Evolutionary conservation across 306 rosid genomes (phyloP).

Genomic region (Quercus variabilis): DNA sequence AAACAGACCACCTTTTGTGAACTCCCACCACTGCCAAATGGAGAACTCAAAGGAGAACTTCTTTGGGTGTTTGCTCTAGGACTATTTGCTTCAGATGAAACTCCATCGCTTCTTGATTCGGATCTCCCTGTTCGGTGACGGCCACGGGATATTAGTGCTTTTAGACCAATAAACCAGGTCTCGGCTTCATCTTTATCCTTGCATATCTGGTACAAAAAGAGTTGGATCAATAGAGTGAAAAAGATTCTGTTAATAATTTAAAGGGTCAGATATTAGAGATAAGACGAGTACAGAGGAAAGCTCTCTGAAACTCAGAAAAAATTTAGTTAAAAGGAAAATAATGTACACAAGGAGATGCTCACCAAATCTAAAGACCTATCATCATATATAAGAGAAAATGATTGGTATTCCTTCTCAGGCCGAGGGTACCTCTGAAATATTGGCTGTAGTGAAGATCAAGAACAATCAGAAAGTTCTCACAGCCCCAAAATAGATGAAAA

Average conservation of each 20-base stretch:
- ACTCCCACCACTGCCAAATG: constrained; percentile 94
- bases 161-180: constrained; percentile 97
- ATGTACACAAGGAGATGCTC: constrained; percentile 15
- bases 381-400: constrained; percentile 93
- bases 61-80: constrained; percentile 90
- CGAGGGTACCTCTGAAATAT: constrained; percentile 98
- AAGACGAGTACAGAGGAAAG: neutral
- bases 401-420: constrained; percentile 98
- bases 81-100: constrained; percentile 94
- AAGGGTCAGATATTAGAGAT: neutral
- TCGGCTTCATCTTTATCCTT: constrained; percentile 99
- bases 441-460: constrained; percentile 61
- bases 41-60: constrained; percentile 91
- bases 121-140: constrained; percentile 89
- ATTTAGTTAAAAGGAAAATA: constrained; percentile 3
- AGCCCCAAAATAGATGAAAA: neutral
- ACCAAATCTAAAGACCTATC: constrained; percentile 96
- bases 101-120: constrained; percentile 93
- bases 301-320: neutral
- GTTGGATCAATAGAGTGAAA: constrained; percentile 29
- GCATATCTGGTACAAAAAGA: constrained; percentile 71
- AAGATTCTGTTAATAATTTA: neutral
- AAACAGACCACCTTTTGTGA: constrained; percentile 66
- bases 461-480: constrained; percentile 26
- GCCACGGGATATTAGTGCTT: constrained; percentile 86